These are phyloP conservation scores for Monosporascus ibericus DNA, from an alignment of 2,329 filamentous ascomycete species.

Conservation along the genomic window DNA sequence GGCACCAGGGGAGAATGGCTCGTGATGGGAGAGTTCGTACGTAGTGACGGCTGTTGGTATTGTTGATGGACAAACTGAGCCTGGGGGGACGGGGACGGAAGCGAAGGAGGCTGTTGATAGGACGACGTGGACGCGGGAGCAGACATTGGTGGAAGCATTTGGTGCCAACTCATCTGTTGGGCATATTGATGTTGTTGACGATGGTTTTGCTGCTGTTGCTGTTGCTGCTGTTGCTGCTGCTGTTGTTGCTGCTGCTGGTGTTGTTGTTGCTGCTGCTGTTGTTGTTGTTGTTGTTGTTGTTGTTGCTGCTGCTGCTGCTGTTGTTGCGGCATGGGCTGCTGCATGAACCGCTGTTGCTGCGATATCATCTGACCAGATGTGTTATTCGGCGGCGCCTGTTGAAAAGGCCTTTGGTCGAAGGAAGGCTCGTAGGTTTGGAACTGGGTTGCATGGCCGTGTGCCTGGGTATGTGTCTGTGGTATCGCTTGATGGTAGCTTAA, in stretches of 20 bases:
- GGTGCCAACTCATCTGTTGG: conserved; percentile 21
- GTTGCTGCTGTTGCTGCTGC: conserved; percentile 22
- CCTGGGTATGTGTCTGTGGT: conserved; percentile 15
- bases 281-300: conserved; percentile 20
- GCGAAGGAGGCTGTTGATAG: conserved; percentile 47
- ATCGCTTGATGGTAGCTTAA: conserved; percentile 17
- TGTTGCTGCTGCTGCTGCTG: conserved; percentile 27
- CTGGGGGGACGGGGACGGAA: conserved; percentile 30
- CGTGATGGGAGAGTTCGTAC: conserved; percentile 18
- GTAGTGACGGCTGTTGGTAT: conserved; percentile 15
- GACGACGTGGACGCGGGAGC: conserved; percentile 10
- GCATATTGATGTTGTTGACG: conserved; percentile 6
- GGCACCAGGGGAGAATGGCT: conserved; percentile 21
- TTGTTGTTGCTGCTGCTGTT: conserved; percentile 28
- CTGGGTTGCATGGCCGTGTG: conserved; percentile 20
- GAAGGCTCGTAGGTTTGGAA: conserved; percentile 24
- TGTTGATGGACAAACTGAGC: conserved; percentile 7
- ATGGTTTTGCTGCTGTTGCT: conserved; percentile 5
- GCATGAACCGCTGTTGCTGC: conserved; percentile 28
- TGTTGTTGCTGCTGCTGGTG: too few species aligned
- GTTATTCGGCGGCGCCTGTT: conserved; percentile 14
- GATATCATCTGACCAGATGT: conserved; percentile 15
- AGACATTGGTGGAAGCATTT: conserved; percentile 21
- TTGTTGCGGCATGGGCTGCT: conserved; percentile 31
- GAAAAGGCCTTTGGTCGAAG: conserved; percentile 21